phyloP scores from a whole-genome alignment of 306 rosid genomes.

The Geum urbanum region DNA sequence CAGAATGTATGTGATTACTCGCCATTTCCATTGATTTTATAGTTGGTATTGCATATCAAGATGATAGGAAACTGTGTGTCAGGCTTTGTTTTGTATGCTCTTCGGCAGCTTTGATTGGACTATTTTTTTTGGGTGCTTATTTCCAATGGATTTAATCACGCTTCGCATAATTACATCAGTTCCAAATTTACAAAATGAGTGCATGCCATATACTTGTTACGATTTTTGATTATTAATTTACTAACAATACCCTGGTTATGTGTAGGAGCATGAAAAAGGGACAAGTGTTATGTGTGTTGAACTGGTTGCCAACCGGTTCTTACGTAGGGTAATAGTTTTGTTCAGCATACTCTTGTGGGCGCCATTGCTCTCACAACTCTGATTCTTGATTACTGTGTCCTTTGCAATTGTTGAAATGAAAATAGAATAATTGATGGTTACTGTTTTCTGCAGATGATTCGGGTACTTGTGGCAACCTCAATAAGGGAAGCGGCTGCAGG shows the following conservation, averaged over 20 bases:
- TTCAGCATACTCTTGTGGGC: not conserved
- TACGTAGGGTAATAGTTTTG: conserved; percentile 63
- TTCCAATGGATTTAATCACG: not conserved
- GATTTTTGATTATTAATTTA: conserved; percentile 5
- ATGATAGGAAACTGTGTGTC: not conserved
- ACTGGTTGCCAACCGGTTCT: conserved; percentile 92
- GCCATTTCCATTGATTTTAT: not conserved
- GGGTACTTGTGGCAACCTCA: conserved; percentile 89
- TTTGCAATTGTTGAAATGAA: not conserved
- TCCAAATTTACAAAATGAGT: not conserved
- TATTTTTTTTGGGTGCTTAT: not conserved
- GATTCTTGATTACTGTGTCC: not conserved
- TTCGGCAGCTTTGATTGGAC: not conserved
- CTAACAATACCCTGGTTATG: conserved; percentile 11
- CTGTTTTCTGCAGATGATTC: conserved; percentile 64
- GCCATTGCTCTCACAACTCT: too few relatives aligned
- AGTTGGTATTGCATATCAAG: not conserved
- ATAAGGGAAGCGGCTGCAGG: conserved; percentile 95
- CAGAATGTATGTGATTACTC: not conserved
- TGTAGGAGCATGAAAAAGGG: conserved; percentile 61
- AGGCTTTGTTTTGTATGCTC: not conserved
- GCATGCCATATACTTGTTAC: not conserved
- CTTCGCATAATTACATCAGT: not conserved
- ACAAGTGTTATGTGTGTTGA: conserved; percentile 73
- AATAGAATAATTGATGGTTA: conserved; percentile 3